Evolutionary conservation across 2,329 filamentous ascomycete species (phyloP).

Genomic region (Beauveria sp.): DNA sequence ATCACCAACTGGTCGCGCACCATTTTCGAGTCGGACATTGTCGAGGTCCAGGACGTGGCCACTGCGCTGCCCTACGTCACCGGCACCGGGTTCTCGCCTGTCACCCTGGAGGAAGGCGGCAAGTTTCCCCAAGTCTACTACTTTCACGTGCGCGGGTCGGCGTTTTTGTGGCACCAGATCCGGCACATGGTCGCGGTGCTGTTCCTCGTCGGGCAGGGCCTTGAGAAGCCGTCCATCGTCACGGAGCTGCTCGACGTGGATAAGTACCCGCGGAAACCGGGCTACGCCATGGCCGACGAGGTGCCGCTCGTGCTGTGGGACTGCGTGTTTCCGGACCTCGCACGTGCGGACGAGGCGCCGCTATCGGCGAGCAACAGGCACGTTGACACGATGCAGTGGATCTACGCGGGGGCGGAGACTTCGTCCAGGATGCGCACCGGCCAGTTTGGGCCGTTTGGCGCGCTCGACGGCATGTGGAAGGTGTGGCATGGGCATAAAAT

Average conservation of each 20-base stretch:
- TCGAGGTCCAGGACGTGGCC: slow-evolving; percentile 51
- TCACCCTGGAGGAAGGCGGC: slow-evolving; percentile 11
- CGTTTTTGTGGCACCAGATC: slow-evolving; percentile 98
- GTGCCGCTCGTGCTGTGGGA: slow-evolving; percentile 91
- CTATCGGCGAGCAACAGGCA: slow-evolving; percentile 16
- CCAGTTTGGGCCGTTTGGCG: slow-evolving; percentile 57
- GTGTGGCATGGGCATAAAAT: slow-evolving; percentile 80
- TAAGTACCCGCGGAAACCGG: slow-evolving; percentile 66
- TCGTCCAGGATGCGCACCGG: slow-evolving; percentile 28
- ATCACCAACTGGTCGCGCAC: slow-evolving; percentile 73
- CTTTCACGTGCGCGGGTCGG: slow-evolving; percentile 81
- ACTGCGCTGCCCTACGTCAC: slow-evolving; percentile 50
- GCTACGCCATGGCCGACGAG: slow-evolving; percentile 87
- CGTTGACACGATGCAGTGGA: slow-evolving; percentile 64
- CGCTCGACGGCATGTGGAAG: slow-evolving; percentile 72
- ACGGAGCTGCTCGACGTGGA: slow-evolving; percentile 65
- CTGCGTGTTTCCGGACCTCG: slow-evolving; percentile 63
- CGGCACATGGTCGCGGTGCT: slow-evolving; percentile 86
- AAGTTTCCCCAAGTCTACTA: slow-evolving; percentile 65
- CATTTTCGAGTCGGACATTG: slow-evolving; percentile 75
- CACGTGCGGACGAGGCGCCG: slow-evolving; percentile 22
- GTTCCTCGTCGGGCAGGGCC: slow-evolving; percentile 85
- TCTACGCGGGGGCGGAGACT: slow-evolving; percentile 64
- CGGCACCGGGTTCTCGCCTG: slow-evolving; percentile 27
- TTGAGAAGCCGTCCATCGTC: slow-evolving; percentile 69